Evolutionary conservation across 495 filamentous ascomycete species (phyloP).

Genomic region (Immersiella caudata): DNA sequence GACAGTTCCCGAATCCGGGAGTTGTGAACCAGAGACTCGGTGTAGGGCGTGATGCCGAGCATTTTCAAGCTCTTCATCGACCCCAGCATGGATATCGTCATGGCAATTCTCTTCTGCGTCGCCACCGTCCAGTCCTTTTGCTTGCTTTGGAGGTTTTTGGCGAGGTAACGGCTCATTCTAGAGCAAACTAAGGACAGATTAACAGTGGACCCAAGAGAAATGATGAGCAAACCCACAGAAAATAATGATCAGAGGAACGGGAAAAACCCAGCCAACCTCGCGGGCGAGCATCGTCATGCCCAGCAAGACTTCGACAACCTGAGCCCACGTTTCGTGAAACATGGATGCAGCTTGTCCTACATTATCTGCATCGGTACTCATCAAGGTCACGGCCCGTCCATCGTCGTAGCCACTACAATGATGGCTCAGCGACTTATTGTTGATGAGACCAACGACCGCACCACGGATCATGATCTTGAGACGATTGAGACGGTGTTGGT

Average conservation of each 20-base stretch:
- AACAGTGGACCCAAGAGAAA: no score
- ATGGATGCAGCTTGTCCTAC: neutral
- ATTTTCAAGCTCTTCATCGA: constrained; percentile 66
- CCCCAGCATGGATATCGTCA: constrained; percentile 55
- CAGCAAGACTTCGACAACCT: neutral
- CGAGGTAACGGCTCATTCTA: constrained; percentile 47
- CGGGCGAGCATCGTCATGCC: neutral
- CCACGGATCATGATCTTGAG: neutral
- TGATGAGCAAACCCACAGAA: neutral
- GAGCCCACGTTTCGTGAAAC: neutral
- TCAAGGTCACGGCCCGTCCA: neutral
- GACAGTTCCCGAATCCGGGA: constrained; percentile 60
- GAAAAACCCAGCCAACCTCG: neutral
- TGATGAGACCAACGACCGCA: neutral
- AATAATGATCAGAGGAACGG: neutral
- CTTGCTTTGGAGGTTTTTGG: constrained; percentile 48
- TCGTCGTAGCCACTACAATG: neutral
- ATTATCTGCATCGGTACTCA: neutral
- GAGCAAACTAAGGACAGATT: constrained; percentile 44
- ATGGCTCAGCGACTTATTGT: neutral
- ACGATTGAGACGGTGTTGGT: neutral
- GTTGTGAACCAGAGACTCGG: constrained; percentile 48
- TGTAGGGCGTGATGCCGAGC: constrained; percentile 53
- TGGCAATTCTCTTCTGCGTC: constrained; percentile 55
- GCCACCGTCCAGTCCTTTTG: constrained; percentile 56